These are phyloP conservation scores for Alnus rubra DNA, from an alignment of 306 rosid species.

Conservation along the genomic window DNA sequence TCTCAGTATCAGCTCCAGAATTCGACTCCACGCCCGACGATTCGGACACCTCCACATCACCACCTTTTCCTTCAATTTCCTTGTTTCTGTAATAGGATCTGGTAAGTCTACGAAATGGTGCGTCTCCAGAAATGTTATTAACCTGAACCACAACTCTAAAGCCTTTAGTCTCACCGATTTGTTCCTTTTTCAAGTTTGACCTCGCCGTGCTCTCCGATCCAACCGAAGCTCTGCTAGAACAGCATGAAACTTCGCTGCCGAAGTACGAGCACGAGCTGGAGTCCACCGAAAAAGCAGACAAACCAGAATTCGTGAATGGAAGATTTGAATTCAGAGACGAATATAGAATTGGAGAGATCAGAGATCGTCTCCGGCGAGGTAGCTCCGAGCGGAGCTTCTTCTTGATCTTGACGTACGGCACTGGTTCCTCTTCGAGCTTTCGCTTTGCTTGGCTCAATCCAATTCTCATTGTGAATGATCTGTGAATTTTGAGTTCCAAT, in stretches of 20 bases:
- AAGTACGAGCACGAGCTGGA: slow-evolving; percentile 47
- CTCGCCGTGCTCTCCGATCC: slow-evolving; percentile 36
- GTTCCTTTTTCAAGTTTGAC: slow-evolving; percentile 31
- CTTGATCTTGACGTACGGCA: background rate
- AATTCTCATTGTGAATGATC: slow-evolving; percentile 32
- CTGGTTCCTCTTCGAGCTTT: slow-evolving; percentile 32
- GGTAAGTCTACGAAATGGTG: background rate
- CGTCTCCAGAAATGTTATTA: slow-evolving; percentile 8
- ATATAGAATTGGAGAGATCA: slow-evolving; percentile 55
- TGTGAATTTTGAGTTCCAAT: slow-evolving; percentile 11
- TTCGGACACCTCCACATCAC: slow-evolving; percentile 60
- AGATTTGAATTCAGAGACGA: slow-evolving; percentile 18
- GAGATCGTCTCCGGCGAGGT: slow-evolving; percentile 56
- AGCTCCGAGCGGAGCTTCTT: slow-evolving; percentile 78
- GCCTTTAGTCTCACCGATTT: slow-evolving; percentile 19
- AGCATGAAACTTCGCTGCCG: slow-evolving; percentile 60
- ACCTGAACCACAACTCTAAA: background rate
- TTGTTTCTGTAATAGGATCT: slow-evolving; percentile 24
- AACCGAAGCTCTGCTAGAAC: slow-evolving; percentile 47
- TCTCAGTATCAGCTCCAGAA: slow-evolving; percentile 40
- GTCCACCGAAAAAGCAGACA: slow-evolving; percentile 39
- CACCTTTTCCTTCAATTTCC: slow-evolving; percentile 29
- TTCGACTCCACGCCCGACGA: slow-evolving; percentile 85
- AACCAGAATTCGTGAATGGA: slow-evolving; percentile 11
- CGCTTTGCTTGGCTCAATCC: slow-evolving; percentile 43